Evolutionary conservation across 2,329 filamentous ascomycete species (phyloP).

Genomic region (Penicillium psychrosexuale): DNA sequence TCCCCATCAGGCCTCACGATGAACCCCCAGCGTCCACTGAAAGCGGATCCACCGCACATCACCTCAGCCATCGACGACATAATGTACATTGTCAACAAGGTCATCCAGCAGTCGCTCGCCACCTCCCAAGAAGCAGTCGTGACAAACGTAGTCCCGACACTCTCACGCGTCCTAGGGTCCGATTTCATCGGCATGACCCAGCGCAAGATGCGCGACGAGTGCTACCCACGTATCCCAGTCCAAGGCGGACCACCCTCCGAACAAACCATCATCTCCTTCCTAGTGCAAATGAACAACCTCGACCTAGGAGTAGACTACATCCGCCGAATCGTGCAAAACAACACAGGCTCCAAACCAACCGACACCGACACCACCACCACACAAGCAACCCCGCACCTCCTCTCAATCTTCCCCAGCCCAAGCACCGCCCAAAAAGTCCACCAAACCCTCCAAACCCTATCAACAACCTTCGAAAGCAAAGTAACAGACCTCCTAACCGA

Average conservation of each 20-base stretch:
- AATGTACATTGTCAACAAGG: slow-evolving; percentile 97
- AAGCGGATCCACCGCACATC: slow-evolving; percentile 81
- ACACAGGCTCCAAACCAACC: slow-evolving; percentile 47
- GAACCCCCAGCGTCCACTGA: slow-evolving; percentile 67
- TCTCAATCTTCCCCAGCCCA: slow-evolving; percentile 73
- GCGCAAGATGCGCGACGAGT: slow-evolving; percentile 94
- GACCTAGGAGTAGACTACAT: slow-evolving; percentile 91
- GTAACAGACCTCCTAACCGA: slow-evolving; percentile 78
- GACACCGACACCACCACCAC: slow-evolving; percentile 10
- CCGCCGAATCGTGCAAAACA: slow-evolving; percentile 72
- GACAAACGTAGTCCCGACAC: slow-evolving; percentile 70
- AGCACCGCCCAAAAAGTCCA: slow-evolving; percentile 69
- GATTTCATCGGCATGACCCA: slow-evolving; percentile 98
- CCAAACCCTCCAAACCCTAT: slow-evolving; percentile 65
- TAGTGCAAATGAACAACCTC: slow-evolving; percentile 92
- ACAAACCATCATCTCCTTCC: slow-evolving; percentile 80
- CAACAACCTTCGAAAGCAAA: slow-evolving; percentile 71
- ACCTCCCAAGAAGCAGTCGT: slow-evolving; percentile 81
- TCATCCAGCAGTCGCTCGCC: slow-evolving; percentile 79
- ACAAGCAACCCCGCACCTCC: slow-evolving; percentile 42
- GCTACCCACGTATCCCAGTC: slow-evolving; percentile 75
- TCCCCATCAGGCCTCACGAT: slow-evolving; percentile 75
- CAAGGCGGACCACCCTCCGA: slow-evolving; percentile 83
- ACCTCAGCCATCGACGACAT: slow-evolving; percentile 96
- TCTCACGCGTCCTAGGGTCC: slow-evolving; percentile 74